These are phyloP conservation scores for Glonium stellatum DNA, from an alignment of 495 filamentous ascomycete species.

Conservation along the genomic window DNA sequence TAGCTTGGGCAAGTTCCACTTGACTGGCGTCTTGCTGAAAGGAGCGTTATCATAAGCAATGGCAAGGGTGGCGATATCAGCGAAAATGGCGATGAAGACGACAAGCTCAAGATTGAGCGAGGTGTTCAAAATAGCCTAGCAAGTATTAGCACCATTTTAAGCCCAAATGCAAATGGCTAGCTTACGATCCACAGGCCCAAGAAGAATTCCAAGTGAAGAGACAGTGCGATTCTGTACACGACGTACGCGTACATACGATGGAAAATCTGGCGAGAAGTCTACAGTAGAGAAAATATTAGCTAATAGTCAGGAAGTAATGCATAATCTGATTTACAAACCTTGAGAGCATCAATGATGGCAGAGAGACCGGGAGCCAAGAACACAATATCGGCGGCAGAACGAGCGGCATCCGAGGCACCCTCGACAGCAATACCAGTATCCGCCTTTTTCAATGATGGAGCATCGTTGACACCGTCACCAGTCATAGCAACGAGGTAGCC, in stretches of 20 bases:
- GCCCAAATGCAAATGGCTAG: too few species aligned
- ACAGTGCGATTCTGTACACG: constrained; percentile 89
- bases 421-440: constrained; percentile 93
- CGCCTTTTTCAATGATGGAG: constrained; percentile 91
- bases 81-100: constrained; percentile 91
- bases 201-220: constrained; percentile 82
- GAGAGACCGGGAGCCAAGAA: constrained; percentile 82
- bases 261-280: constrained; percentile 88
- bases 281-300: too few species aligned
- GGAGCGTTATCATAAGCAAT: constrained; percentile 93
- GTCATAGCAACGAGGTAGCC: constrained; percentile 97
- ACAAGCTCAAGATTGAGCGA: constrained; percentile 78
- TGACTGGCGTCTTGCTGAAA: constrained; percentile 77
- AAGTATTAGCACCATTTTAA: too few species aligned
- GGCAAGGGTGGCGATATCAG: constrained; percentile 85
- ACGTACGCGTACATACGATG: constrained; percentile 97
- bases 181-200: constrained; percentile 76
- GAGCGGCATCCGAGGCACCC: constrained; percentile 86
- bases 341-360: constrained; percentile 87
- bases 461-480: constrained; percentile 96
- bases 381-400: constrained; percentile 89
- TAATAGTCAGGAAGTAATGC: too few species aligned
- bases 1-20: constrained; percentile 88
- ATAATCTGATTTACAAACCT: constrained; percentile 29
- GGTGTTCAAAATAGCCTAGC: constrained; percentile 59